Evolutionary conservation across 495 filamentous ascomycete species (phyloP).

Genomic region (Aspergillus cavernicola): DNA sequence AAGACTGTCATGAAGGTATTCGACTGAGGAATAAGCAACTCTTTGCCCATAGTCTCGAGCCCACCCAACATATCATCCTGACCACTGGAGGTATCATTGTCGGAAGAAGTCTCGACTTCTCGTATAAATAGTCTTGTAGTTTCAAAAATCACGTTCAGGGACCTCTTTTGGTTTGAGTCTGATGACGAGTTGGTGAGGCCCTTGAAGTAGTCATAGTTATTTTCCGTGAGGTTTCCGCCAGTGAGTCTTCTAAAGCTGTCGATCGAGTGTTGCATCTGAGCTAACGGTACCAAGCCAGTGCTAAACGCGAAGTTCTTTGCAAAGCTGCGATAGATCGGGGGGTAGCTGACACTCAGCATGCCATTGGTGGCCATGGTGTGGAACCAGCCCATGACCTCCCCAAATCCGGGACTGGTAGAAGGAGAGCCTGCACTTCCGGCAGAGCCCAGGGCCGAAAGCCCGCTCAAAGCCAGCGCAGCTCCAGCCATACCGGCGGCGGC

Average conservation of each 20-base stretch:
- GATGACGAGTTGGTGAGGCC: constrained; percentile 53
- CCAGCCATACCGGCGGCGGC: constrained; percentile 84
- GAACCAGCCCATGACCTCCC: constrained; percentile 84
- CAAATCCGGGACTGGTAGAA: constrained; percentile 77
- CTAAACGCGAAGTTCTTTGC: constrained; percentile 92
- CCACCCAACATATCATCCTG: constrained; percentile 50
- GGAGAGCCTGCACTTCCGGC: constrained; percentile 61
- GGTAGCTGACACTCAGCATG: constrained; percentile 89
- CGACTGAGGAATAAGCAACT: constrained; percentile 76
- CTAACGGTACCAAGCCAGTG: constrained; percentile 80
- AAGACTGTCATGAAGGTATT: constrained; percentile 98
- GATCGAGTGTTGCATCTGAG: constrained; percentile 72
- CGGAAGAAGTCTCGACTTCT: constrained; percentile 40
- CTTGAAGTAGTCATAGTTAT: constrained; percentile 61
- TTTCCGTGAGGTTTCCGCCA: constrained; percentile 78
- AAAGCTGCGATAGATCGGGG: constrained; percentile 81
- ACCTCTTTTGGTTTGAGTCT: constrained; percentile 48
- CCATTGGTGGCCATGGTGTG: constrained; percentile 92
- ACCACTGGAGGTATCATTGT: constrained; percentile 19
- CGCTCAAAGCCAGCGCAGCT: constrained; percentile 71
- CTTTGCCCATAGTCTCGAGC: constrained; percentile 70
- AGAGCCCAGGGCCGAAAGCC: constrained; percentile 65
- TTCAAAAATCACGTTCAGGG: constrained; percentile 43
- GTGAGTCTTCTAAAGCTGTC: constrained; percentile 77
- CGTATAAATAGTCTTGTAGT: constrained; percentile 48